Evolutionary conservation across 1,139 yeast genomes (phyloP).

Genomic region (Sugiyamaella pinicola): DNA sequence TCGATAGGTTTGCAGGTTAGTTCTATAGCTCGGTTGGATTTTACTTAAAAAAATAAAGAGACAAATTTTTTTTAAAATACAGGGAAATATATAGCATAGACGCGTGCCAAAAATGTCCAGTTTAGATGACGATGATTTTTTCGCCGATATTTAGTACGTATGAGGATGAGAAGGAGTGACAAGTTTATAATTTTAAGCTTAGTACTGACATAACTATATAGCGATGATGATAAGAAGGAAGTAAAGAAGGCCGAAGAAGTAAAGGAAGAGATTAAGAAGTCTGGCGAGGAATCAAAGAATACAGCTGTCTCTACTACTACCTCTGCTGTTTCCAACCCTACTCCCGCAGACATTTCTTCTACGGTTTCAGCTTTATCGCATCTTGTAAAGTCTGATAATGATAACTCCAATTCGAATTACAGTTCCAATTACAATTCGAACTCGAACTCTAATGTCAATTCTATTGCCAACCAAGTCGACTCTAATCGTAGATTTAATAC

Average conservation of each 20-base stretch:
- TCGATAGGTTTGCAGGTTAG: constrained; percentile 10
- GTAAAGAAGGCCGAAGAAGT: constrained; percentile 21
- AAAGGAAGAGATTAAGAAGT: neutral
- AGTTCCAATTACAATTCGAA: neutral
- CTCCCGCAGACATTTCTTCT: constrained; percentile 7
- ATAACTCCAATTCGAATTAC: neutral
- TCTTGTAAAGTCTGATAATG: constrained; percentile 38
- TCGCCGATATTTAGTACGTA: constrained; percentile 68
- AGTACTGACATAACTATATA: constrained; percentile 21
- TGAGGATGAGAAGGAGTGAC: neutral
- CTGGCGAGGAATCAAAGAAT: neutral
- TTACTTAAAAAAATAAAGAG: constrained; percentile 10
- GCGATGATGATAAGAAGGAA: constrained; percentile 30
- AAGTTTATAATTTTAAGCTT: constrained; percentile 37
- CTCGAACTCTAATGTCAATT: neutral
- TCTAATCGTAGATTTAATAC: constrained; percentile 41
- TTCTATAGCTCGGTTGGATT: constrained; percentile 14
- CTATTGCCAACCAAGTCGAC: constrained; percentile 11
- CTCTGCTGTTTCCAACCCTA: constrained; percentile 21
- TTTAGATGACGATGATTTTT: constrained; percentile 77
- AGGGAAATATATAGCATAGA: constrained; percentile 12
- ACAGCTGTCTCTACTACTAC: neutral
- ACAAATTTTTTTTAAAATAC: neutral
- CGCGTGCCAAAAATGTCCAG: constrained; percentile 50
- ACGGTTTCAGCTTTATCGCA: constrained; percentile 24